Evolutionary conservation across 208 protist genomes (phyloP), one percentile per base, ranked within the genome.

Genomic region (Vickermania ingenoplastis): DNA sequence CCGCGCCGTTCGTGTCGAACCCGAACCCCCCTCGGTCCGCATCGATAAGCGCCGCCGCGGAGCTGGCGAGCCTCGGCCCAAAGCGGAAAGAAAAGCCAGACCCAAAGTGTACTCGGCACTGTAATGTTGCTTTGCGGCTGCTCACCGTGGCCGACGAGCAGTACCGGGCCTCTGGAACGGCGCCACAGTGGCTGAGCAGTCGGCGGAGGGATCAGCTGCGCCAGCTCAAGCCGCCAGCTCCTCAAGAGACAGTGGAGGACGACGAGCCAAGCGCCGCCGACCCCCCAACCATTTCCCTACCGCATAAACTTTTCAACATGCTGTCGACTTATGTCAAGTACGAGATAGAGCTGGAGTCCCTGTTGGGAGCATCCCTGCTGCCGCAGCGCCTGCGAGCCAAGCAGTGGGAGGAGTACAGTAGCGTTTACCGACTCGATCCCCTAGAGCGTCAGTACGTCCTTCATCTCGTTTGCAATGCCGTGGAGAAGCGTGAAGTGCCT

Each of bases 251-350:
- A 7, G 36, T 17, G 7, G 36, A 45, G 17, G 36, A 45, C 11
- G 36, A 45, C 11, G 36, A 45, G 36, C 36, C 36, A n/a, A 7
- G 11, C 36, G 7, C 36, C 17, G 36, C 36, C 7, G 36, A 45
- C 7, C 36, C 36, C 36, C 17, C 36, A n/a, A 17, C 36, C 36
- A 17, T 45, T 7, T 45, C 36, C 17, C 36, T n/a, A 45, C 17
- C 31, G 26, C 11, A 48, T 4, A 13, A 13, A 22, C 63, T 51
- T 48, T 7, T 76, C 1, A 68, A 71, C 57, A 29, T 66, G 28
- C 41, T 63, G 2, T 63, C 45, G 21, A 45, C 55, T 21, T 79
- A 71, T 53, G 62, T 79, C 30, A 53, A 52, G 7, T 54, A 69
- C 21, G 59, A 71, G n/a, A 31, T 24, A 2, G 17, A 27, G 2